Percentiles rank a stretch among this genome's conserved stretches.
These are phyloP conservation scores for Fusarium mangiferae DNA, from an alignment of 2,329 filamentous ascomycete genomes.

Conservation along the genomic window DNA sequence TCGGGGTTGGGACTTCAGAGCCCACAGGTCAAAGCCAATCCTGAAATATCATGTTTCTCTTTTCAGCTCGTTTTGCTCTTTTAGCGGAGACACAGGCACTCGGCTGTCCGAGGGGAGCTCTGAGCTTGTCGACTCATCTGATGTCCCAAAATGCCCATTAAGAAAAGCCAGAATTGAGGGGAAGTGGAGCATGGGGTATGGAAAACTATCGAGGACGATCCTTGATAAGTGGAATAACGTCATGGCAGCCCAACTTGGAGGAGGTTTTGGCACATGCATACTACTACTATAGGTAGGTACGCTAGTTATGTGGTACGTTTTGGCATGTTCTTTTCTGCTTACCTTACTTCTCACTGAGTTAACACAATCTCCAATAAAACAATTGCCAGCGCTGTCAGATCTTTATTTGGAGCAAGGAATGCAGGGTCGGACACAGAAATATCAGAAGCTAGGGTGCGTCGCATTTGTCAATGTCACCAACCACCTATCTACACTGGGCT, in stretches of 20 bases:
- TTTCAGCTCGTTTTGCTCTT: slow-evolving; percentile 8
- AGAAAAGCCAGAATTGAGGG: slow-evolving; percentile 34
- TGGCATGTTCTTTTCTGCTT: background rate
- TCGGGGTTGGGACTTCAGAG: slow-evolving; percentile 5
- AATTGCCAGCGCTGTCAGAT: slow-evolving; percentile 12
- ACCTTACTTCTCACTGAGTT: background rate
- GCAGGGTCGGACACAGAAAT: slow-evolving; percentile 7
- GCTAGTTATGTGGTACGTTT: background rate
- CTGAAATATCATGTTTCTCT: slow-evolving; percentile 18
- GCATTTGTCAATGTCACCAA: slow-evolving; percentile 1
- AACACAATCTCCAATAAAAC: background rate
- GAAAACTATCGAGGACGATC: slow-evolving; percentile 27
- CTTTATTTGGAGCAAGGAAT: slow-evolving; percentile 8
- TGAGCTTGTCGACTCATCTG: slow-evolving; percentile 22
- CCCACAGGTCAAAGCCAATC: slow-evolving; percentile 24
- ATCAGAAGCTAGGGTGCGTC: background rate
- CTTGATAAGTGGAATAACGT: slow-evolving; percentile 31
- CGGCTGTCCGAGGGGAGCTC: slow-evolving; percentile 3
- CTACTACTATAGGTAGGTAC: no score
- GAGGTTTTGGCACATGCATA: background rate
- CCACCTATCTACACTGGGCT: background rate
- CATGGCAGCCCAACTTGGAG: slow-evolving; percentile 28
- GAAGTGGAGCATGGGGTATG: slow-evolving; percentile 40
- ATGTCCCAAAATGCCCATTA: background rate
- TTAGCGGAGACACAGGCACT: slow-evolving; percentile 18